These are phyloP conservation scores for Casaregolazyma lundiana DNA, from an alignment of 1,139 yeast genomes.

Conservation along the genomic window DNA sequence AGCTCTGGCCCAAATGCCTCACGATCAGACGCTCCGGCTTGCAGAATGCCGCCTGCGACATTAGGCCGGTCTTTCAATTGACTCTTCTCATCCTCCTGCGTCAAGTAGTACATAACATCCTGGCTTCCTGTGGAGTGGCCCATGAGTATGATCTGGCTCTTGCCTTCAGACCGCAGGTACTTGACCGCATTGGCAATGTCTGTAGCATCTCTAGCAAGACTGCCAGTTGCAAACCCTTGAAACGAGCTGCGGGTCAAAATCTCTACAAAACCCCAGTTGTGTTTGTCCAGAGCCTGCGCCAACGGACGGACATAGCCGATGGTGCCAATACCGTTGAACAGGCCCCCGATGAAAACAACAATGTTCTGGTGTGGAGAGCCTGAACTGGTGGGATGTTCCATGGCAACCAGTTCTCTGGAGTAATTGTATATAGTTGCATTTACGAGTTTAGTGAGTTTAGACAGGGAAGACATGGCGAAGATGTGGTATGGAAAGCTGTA, in stretches of 20 bases:
- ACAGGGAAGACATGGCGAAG: neutral
- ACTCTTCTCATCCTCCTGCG: slow-evolving; percentile 30
- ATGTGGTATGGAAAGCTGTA: neutral
- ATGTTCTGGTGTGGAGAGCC: slow-evolving; percentile 36
- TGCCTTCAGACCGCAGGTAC: slow-evolving; percentile 41
- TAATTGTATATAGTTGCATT: slow-evolving; percentile 20
- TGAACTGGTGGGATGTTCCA: slow-evolving; percentile 23
- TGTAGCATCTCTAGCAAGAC: slow-evolving; percentile 53
- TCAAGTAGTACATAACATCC: slow-evolving; percentile 58
- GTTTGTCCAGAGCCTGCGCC: slow-evolving; percentile 40
- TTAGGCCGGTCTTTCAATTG: slow-evolving; percentile 25
- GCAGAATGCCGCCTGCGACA: slow-evolving; percentile 61
- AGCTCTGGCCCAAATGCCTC: slow-evolving; percentile 40
- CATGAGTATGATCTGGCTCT: slow-evolving; percentile 52
- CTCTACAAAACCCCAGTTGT: slow-evolving; percentile 62
- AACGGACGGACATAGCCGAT: slow-evolving; percentile 63
- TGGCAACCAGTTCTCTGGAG: slow-evolving; percentile 19
- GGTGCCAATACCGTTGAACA: slow-evolving; percentile 68
- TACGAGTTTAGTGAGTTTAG: neutral
- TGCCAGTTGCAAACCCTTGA: slow-evolving; percentile 71
- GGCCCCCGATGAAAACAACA: slow-evolving; percentile 68
- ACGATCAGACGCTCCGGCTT: slow-evolving; percentile 71
- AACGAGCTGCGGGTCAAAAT: slow-evolving; percentile 59
- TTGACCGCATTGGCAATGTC: slow-evolving; percentile 54
- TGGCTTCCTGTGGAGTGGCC: slow-evolving; percentile 93